phyloP scores from a whole-genome alignment of 2,329 filamentous ascomycete species.

The Fusarium tupiense region DNA sequence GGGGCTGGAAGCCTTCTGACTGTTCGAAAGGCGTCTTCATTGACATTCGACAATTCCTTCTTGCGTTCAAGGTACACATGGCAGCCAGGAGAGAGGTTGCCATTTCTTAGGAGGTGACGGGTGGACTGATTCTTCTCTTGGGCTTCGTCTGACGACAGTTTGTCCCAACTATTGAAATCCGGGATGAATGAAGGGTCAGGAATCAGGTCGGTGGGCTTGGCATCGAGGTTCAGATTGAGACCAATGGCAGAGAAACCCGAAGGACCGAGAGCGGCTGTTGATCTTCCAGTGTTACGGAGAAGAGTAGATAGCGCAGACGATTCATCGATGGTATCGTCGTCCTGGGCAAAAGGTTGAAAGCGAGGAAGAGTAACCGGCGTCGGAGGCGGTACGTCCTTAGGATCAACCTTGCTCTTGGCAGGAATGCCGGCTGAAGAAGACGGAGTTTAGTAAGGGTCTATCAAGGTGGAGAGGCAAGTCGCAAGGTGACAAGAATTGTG shows the following conservation, averaged over 20 bases:
- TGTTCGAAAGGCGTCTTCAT: slow-evolving; percentile 69
- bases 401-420: slow-evolving; percentile 48
- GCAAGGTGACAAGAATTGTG: slow-evolving; percentile 20
- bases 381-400: slow-evolving; percentile 64
- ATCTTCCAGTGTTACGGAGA: slow-evolving; percentile 64
- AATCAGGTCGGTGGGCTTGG: slow-evolving; percentile 59
- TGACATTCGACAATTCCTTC: slow-evolving; percentile 64
- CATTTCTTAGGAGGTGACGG: slow-evolving; percentile 60
- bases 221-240: slow-evolving; percentile 63
- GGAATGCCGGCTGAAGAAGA: slow-evolving; percentile 43
- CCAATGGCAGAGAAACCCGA: slow-evolving; percentile 67
- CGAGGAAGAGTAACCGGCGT: slow-evolving; percentile 64
- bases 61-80: slow-evolving; percentile 67
- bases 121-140: slow-evolving; percentile 59
- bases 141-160: slow-evolving; percentile 59
- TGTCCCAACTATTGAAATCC: slow-evolving; percentile 63
- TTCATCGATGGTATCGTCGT: slow-evolving; percentile 43
- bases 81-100: slow-evolving; percentile 65
- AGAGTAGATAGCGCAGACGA: slow-evolving; percentile 57
- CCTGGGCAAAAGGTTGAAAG: slow-evolving; percentile 51
- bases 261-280: slow-evolving; percentile 49
- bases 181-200: slow-evolving; percentile 65
- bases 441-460: slow-evolving; percentile 34
- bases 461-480: slow-evolving; percentile 25
- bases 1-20: slow-evolving; percentile 66